Percentiles rank a stretch among this genome's conserved stretches.
Evolutionary conservation across 2,329 filamentous ascomycete species (phyloP).

Genomic region (Ophiocordyceps sinensis): DNA sequence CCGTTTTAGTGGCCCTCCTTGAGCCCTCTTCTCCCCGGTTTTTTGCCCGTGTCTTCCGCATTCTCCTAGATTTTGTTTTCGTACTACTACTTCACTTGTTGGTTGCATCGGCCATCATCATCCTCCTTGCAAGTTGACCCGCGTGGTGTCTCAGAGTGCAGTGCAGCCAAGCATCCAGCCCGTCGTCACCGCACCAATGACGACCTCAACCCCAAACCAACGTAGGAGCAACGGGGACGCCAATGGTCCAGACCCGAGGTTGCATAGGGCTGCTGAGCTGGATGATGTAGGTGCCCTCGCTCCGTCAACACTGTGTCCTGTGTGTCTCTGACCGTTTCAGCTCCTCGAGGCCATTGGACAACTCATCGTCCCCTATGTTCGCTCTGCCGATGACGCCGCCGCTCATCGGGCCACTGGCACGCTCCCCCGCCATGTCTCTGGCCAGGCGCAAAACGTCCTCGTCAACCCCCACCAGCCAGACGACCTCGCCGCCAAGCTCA

Average conservation of each 20-base stretch:
- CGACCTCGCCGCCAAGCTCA: slow-evolving; percentile 38
- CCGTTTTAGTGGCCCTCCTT: too few relatives aligned
- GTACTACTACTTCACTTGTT: too few relatives aligned
- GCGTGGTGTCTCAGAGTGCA: too few relatives aligned
- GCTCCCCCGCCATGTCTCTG: slow-evolving; percentile 23
- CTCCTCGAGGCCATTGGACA: slow-evolving; percentile 52
- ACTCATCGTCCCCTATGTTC: slow-evolving; percentile 57
- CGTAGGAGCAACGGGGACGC: too few relatives aligned
- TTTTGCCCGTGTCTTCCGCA: too few relatives aligned
- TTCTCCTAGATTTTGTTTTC: too few relatives aligned
- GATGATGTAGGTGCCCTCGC: slow-evolving; percentile 9
- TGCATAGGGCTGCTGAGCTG: slow-evolving; percentile 18
- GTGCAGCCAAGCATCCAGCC: too few relatives aligned
- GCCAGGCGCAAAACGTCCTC: slow-evolving; percentile 38
- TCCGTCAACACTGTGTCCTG: neutral
- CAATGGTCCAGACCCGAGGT: slow-evolving; percentile 3
- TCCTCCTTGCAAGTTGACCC: too few relatives aligned
- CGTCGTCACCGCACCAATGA: too few relatives aligned
- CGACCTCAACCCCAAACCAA: too few relatives aligned
- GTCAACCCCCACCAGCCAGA: slow-evolving; percentile 48
- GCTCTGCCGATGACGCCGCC: slow-evolving; percentile 50
- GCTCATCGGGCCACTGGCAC: slow-evolving; percentile 36
- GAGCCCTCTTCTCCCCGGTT: too few relatives aligned
- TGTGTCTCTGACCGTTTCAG: slow-evolving; percentile 25
- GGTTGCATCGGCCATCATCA: too few relatives aligned